Percentiles rank a stretch among this genome's conserved stretches.
Evolutionary conservation across 495 filamentous ascomycete species (phyloP).

Genomic region (Melanomma pulvis-pyrius): DNA sequence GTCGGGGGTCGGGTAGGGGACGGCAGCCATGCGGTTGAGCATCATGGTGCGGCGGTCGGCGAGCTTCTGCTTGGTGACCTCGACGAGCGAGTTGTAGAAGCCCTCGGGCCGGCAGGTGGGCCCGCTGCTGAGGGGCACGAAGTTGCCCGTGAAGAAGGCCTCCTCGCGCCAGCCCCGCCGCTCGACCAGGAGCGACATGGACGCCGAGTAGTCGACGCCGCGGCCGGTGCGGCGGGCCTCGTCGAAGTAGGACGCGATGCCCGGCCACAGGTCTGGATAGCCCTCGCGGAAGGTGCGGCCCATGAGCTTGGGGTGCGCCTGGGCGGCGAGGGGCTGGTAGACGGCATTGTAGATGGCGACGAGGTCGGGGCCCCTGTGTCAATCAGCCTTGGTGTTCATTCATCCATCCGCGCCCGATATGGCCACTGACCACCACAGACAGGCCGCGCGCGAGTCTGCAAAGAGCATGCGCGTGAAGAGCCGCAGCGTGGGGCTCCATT

Average conservation of each 20-base stretch:
- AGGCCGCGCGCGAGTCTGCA: slow-evolving; percentile 32
- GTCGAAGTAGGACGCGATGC: slow-evolving; percentile 18
- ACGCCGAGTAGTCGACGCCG: slow-evolving; percentile 13
- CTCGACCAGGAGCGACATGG: slow-evolving; percentile 18
- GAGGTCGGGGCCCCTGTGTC: slow-evolving; percentile 24
- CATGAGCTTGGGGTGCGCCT: slow-evolving; percentile 33
- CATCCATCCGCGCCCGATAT: background rate
- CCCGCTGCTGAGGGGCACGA: slow-evolving; percentile 34
- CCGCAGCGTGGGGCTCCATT: slow-evolving; percentile 21
- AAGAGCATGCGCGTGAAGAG: slow-evolving; percentile 28
- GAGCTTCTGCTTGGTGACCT: slow-evolving; percentile 36
- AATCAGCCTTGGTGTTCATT: too few relatives aligned
- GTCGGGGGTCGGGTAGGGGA: slow-evolving; percentile 11
- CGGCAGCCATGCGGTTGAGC: slow-evolving; percentile 31
- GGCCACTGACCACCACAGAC: slow-evolving; percentile 23
- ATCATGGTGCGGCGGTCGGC: slow-evolving; percentile 35
- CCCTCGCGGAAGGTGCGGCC: slow-evolving; percentile 22
- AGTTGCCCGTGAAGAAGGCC: slow-evolving; percentile 39
- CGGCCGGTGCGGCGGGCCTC: background rate
- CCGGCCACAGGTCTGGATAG: slow-evolving; percentile 19
- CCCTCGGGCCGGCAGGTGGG: slow-evolving; percentile 33
- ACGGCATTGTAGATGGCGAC: slow-evolving; percentile 35
- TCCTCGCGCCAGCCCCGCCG: slow-evolving; percentile 31
- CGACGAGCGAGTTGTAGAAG: slow-evolving; percentile 38
- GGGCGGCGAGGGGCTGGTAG: slow-evolving; percentile 23